phyloP scores from a whole-genome alignment of 306 rosid genomes.

The Cicer chorassanicum region DNA sequence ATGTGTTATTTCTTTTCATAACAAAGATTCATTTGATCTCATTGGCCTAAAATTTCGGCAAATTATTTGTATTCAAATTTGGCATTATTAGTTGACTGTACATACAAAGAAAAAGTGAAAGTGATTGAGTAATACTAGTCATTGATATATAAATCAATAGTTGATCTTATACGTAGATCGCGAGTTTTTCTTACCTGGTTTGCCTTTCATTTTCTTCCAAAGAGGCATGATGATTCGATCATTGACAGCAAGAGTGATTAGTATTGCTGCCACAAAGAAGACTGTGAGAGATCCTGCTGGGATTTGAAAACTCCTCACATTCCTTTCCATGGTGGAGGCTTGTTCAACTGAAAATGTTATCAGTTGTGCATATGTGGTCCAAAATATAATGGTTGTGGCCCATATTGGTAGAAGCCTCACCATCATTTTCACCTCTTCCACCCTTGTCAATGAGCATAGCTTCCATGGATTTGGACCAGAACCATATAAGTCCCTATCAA shows the following conservation, averaged over 20 bases:
- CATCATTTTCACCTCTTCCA: slow-evolving; percentile 96
- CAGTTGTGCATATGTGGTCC: slow-evolving; percentile 93
- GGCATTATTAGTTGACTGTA: not conserved
- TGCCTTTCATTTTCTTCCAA: slow-evolving; percentile 77
- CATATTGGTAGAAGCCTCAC: slow-evolving; percentile 80
- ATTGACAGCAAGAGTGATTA: slow-evolving; percentile 69
- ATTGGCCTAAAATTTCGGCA: not conserved
- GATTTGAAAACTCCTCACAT: slow-evolving; percentile 68
- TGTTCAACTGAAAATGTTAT: slow-evolving; percentile 95
- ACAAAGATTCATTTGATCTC: not conserved
- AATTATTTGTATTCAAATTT: not conserved
- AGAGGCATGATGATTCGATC: slow-evolving; percentile 87
- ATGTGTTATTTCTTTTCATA: not conserved
- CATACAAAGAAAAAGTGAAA: not conserved
- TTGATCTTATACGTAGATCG: not conserved
- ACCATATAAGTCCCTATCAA: slow-evolving; percentile 49
- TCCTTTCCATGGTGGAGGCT: slow-evolving; percentile 89
- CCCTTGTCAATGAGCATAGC: slow-evolving; percentile 73
- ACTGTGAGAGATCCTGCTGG: slow-evolving; percentile 92
- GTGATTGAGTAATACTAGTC: not conserved
- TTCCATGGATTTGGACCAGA: slow-evolving; percentile 76
- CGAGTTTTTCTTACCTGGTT: slow-evolving; percentile 60
- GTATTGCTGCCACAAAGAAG: slow-evolving; percentile 81
- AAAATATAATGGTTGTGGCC: slow-evolving; percentile 94
- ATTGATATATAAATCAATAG: not conserved